Base-by-base conservation (phyloP, 176 grass and related monocot genomes). In the Cocos nucifera region DNA sequence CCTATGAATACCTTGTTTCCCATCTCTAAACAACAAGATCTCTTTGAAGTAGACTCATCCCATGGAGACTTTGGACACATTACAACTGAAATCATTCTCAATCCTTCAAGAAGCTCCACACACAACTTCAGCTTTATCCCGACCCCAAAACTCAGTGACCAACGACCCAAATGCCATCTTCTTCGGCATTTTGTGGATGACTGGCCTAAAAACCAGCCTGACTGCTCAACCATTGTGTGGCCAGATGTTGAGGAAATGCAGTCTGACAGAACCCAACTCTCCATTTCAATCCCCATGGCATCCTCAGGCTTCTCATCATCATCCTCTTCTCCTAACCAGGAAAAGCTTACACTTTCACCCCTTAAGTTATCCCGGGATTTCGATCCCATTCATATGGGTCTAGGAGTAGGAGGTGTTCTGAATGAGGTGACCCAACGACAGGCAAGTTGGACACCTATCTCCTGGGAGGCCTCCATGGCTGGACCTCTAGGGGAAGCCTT, bases 401-500 rank as follows among this genome's bases (percentile, higher is more conserved):
- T 58, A 18, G 20, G 57, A 10, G 27, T 71, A 52, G 23, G 22
- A 52, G 23, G 22, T 25, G 71, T 54, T 71, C 86, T 14, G 73
- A 73, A 30, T 63, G 70, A 63, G 23, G 25, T 56, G 49, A 63
- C 28, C 20, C 59, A 73, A 56, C 20, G 19, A 15, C 70, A 73
- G 15, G 51, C 15, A 22, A 52, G 29, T 56, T 48, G 25, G 50
- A 24, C 55, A n/a, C 59, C 70, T 3, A 63, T 63, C 19, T 56
- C 59, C 8, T 73, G 70, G 70, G 70, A 63, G 28, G 39, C 59
- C 61, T 81, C 82, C 0, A 76, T 89, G 64, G 87, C 84, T 0
- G 94, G 94, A 3, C 94, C 94, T 12, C 68, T 98, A 17, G 94
- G 94, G 0, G 94, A 98, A 67, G 83, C 87, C 62, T 81, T 90